Conservation (phyloP, 2,329 filamentous ascomycete genomes). For the Colletotrichum sp. region DNA sequence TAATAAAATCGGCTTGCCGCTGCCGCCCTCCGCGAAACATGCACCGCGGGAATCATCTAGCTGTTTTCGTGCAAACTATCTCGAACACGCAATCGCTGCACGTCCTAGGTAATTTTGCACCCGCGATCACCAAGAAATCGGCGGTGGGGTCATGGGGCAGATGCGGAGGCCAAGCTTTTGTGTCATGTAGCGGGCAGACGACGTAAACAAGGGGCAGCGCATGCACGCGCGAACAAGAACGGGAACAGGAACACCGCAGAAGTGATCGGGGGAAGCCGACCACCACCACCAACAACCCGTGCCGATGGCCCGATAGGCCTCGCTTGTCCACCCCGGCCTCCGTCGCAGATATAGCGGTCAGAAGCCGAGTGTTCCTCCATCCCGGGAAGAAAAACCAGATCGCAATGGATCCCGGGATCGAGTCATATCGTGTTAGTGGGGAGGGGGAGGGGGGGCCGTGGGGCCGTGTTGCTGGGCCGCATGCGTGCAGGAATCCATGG, state of each 20-base stretch:
- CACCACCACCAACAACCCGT: not conserved
- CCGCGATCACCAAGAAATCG: not conserved
- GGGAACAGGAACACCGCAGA: not conserved
- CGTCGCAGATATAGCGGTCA: slow-evolving; percentile 7
- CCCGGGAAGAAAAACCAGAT: not conserved
- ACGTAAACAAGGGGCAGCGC: not conserved
- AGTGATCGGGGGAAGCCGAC: not conserved
- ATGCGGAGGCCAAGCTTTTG: slow-evolving; percentile 13
- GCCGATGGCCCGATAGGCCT: not conserved
- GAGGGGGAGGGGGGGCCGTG: not conserved
- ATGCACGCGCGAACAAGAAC: not conserved
- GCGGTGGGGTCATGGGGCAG: not conserved
- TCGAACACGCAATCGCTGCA: not conserved
- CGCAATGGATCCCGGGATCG: not conserved
- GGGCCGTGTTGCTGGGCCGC: not conserved
- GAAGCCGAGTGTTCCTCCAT: not conserved
- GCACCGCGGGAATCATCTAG: accelerated
- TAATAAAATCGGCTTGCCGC: not conserved
- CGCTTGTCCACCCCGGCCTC: not conserved
- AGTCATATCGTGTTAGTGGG: not conserved
- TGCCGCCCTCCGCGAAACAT: not conserved
- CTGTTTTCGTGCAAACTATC: not conserved
- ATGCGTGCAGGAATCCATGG: not conserved
- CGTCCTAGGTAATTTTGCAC: too few species aligned
- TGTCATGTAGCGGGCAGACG: not conserved